Conservation (phyloP, 345 rosid species). For the Arabidopsis suecica region DNA sequence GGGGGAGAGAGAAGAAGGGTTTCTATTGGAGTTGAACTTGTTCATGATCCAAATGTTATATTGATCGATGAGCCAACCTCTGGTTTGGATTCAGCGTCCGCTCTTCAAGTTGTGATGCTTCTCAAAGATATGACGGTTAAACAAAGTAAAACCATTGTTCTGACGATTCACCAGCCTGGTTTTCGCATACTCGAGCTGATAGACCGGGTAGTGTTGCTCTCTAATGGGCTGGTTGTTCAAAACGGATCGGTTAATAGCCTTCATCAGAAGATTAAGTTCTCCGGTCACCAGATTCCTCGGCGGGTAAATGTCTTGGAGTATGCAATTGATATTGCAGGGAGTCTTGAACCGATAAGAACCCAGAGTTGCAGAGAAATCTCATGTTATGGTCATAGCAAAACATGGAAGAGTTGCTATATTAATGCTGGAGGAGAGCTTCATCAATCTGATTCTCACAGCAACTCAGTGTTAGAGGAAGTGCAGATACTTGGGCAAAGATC, state of each 20-base stretch:
- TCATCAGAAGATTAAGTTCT: constrained; percentile 57
- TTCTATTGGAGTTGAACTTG: constrained; percentile 89
- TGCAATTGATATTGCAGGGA: constrained; percentile 71
- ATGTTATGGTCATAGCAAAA: constrained; percentile 29
- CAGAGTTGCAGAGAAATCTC: constrained; percentile 42
- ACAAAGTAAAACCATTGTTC: constrained; percentile 84
- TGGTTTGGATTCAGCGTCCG: constrained; percentile 90
- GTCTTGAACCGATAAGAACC: constrained; percentile 40
- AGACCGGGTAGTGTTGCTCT: constrained; percentile 73
- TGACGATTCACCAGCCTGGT: constrained; percentile 92
- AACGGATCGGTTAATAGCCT: constrained; percentile 64
- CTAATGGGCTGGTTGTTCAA: constrained; percentile 65
- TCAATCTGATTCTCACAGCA: constrained; percentile 50
- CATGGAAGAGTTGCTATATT: constrained; percentile 38
- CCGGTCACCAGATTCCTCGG: constrained; percentile 64
- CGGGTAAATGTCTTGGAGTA: constrained; percentile 85
- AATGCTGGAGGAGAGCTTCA: constrained; percentile 38
- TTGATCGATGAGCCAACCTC: constrained; percentile 96
- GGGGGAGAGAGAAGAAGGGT: constrained; percentile 92
- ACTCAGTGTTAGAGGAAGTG: constrained; percentile 62
- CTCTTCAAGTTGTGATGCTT: constrained; percentile 68
- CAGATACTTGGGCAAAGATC: constrained; percentile 73
- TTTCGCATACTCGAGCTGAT: constrained; percentile 79
- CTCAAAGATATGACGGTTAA: constrained; percentile 66
- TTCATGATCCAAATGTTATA: constrained; percentile 86